A percentile compares a stretch with the other conserved stretches of the same genome.
phyloP scores from a whole-genome alignment of 208 protist genomes.

The Acanthamoeba royreba region DNA sequence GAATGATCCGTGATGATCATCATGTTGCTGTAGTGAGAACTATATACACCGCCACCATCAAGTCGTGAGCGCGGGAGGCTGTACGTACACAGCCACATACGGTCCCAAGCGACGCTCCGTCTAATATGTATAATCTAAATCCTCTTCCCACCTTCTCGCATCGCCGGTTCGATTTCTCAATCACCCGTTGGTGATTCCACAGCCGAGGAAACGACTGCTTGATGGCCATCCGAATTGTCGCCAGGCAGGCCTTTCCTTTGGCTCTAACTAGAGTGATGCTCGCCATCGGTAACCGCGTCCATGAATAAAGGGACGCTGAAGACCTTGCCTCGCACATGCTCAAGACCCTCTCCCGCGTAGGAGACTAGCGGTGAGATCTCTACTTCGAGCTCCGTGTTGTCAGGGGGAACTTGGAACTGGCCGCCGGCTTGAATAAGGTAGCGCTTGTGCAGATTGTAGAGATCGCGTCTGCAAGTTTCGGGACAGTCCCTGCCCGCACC shows the following conservation, averaged over 20 bases:
- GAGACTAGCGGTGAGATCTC: slow-evolving; percentile 91
- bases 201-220: no score
- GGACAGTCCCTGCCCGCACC: slow-evolving; percentile 84
- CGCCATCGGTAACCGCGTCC: background rate
- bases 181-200: no score
- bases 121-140: no score
- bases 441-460: slow-evolving; percentile 78
- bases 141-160: no score
- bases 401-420: background rate
- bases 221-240: no score
- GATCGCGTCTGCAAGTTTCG: slow-evolving; percentile 82
- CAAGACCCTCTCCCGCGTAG: slow-evolving; percentile 89
- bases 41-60: no score
- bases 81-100: no score
- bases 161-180: no score
- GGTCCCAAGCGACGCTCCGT: no score
- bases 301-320: background rate
- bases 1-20: no score
- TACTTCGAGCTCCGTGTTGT: slow-evolving; percentile 43
- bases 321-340: background rate
- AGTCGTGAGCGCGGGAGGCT: no score
- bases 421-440: slow-evolving; percentile 74
- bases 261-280: background rate
- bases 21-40: no score
- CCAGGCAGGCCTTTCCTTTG: background rate